Evolutionary conservation across 129 eudicot species (phyloP), one percentile per base, ranked within the genome.

Genomic region (Flaveria sonorensis): DNA sequence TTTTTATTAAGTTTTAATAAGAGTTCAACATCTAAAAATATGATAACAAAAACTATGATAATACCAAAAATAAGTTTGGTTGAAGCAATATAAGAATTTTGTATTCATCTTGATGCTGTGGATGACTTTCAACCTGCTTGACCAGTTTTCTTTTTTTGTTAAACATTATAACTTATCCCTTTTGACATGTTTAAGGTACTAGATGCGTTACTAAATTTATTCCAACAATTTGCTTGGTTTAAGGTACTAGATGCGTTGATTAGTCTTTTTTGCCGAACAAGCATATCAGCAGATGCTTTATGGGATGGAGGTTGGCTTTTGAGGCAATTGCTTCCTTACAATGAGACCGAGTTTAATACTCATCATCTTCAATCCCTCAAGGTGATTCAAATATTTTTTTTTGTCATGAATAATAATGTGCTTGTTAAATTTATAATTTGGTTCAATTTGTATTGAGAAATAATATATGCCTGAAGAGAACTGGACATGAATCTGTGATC

Each of bases 271-370:
- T 84, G 92, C 78, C 84, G 98, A 84, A 84, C 93, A 77, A 84
- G 88, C 73, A 86, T 93, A 76, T 91, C 98, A n/a, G 96, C 97
- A 21, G 97, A 89, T 74, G 85, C 97, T 53, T 81, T 93, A 74
- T 93, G 98, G 97, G 93, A 87, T 77, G 98, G 98, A 74, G 98
- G 97, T 50, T 93, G 98, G 97, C 98, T 93, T 86, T 78, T 93
- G 76, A 90, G 97, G 30, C 98, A 93, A 85, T 84, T 93, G 83
- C 91, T 91, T 70, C 98, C 98, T 68, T 84, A 93, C 60, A 93
- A 96, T 59, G 85, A 88, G 86, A 84, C 92, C 0, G 98, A 93
- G 82, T 88, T 93, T 30, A 93, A 84, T 62, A 82, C 85, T 67
- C 69, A 74, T 72, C 96, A 93, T 85, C 91, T 86, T 73, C 81